A percentile compares a stretch with the other conserved stretches of the same genome.
phyloP scores from a whole-genome alignment of 108 stramenopile species.

The Chaetoceros muelleri region DNA sequence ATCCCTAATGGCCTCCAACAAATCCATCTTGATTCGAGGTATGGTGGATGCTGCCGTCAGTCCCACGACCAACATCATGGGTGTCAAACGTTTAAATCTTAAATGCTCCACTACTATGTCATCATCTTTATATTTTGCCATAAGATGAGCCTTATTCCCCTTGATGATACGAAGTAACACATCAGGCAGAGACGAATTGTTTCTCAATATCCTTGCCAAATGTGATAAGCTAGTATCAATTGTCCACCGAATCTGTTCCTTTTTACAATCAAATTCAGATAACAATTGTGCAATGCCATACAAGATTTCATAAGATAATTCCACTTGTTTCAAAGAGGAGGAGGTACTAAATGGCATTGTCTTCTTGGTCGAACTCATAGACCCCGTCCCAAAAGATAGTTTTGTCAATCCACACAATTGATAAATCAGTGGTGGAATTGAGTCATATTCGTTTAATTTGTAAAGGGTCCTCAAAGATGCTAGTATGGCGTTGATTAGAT shows the following conservation, averaged over 20 bases:
- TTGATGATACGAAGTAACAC: not conserved
- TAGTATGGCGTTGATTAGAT: not conserved
- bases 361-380: not conserved
- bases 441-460: not conserved
- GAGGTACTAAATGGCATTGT: not conserved
- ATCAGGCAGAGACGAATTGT: not conserved
- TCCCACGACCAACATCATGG: slow-evolving; percentile 28
- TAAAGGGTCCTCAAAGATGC: not conserved
- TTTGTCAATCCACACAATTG: not conserved
- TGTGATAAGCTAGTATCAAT: not conserved
- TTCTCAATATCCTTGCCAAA: not conserved
- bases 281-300: not conserved
- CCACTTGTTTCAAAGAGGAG: no score
- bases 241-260: no score
- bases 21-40: slow-evolving; percentile 18
- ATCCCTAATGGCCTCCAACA: slow-evolving; percentile 19
- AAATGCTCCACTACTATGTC: no score
- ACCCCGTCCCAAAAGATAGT: no score
- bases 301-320: not conserved
- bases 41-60: slow-evolving; percentile 27
- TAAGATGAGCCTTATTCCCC: not conserved
- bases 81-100: slow-evolving; percentile 25
- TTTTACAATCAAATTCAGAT: not conserved
- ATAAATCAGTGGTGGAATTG: not conserved
- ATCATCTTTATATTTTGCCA: not conserved